A percentile compares a stretch with the other conserved stretches of the same genome.
Conservation (phyloP, 129 eudicot genomes). For the Heracleum sosnowskyi region DNA sequence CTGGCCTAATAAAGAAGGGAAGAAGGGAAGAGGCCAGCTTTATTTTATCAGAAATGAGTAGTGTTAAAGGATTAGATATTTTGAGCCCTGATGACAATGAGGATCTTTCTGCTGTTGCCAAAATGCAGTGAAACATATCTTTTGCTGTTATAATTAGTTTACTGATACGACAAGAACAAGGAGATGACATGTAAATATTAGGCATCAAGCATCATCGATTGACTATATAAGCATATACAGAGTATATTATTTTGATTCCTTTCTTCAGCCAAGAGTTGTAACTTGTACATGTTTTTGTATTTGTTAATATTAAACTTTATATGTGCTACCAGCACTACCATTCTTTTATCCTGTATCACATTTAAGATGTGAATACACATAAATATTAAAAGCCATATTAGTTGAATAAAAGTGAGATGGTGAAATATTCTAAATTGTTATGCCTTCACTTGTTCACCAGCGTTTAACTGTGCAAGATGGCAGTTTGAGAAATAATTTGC, state of each 20-base stretch:
- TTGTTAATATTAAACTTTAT: background rate
- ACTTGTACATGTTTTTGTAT: background rate
- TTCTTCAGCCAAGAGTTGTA: background rate
- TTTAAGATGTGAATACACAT: background rate
- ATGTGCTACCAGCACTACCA: background rate
- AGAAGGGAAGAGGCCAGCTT: constrained; percentile 8
- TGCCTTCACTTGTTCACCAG: background rate
- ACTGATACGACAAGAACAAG: background rate
- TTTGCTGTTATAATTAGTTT: background rate
- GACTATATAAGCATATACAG: background rate
- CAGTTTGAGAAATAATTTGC: background rate
- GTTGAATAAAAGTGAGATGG: background rate
- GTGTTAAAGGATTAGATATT: constrained; percentile 13
- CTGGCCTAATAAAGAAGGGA: constrained; percentile 12
- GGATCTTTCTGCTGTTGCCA: constrained; percentile 3
- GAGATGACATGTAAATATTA: background rate
- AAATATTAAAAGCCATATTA: background rate
- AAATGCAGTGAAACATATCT: background rate
- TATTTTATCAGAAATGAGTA: constrained; percentile 11
- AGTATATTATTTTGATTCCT: background rate
- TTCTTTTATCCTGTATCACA: constrained; percentile 1
- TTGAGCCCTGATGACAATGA: background rate
- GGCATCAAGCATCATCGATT: background rate
- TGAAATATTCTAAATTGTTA: background rate
- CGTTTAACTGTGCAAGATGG: background rate